A percentile compares a stretch with the other conserved stretches of the same genome.
Conservation (phyloP, 768 basidiomycete genomes). For the Leccinum variicolor region DNA sequence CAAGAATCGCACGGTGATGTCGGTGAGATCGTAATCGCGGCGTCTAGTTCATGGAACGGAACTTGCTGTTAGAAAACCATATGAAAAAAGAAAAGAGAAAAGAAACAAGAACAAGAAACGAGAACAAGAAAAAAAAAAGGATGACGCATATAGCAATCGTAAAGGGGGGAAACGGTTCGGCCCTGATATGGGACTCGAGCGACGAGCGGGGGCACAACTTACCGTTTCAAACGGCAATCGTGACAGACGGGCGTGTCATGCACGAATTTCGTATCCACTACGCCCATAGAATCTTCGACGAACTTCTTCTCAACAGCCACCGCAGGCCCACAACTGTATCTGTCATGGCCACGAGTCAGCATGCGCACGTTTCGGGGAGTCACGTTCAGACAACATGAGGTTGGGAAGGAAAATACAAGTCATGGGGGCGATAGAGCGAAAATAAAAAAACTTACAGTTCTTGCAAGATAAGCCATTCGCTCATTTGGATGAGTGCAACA, state of each 20-base stretch:
- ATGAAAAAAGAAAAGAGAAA: not conserved
- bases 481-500: constrained; percentile 52
- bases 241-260: constrained; percentile 55
- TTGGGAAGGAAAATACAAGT: constrained; percentile 3
- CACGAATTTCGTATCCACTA: constrained; percentile 36
- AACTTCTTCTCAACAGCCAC: constrained; percentile 44
- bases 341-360: constrained; percentile 30
- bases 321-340: constrained; percentile 56
- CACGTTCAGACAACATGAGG: constrained; percentile 2
- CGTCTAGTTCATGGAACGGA: constrained; percentile 25
- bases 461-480: constrained; percentile 63
- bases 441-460: constrained; percentile 45
- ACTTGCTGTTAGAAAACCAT: constrained; percentile 12
- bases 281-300: constrained; percentile 24
- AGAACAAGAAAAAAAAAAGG: not conserved
- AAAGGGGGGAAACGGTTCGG: not conserved
- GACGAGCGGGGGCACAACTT: constrained; percentile 7
- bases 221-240: constrained; percentile 62
- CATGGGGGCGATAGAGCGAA: constrained; percentile 5
- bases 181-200: constrained; percentile 10
- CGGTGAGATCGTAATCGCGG: constrained; percentile 53
- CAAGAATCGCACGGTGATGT: constrained; percentile 55
- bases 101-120: not conserved
- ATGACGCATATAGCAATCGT: constrained; percentile 1
- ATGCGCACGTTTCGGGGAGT: constrained; percentile 2